phyloP scores from a whole-genome alignment of 163 green algal species.

The Chlamydomonas reinhardtii region DNA sequence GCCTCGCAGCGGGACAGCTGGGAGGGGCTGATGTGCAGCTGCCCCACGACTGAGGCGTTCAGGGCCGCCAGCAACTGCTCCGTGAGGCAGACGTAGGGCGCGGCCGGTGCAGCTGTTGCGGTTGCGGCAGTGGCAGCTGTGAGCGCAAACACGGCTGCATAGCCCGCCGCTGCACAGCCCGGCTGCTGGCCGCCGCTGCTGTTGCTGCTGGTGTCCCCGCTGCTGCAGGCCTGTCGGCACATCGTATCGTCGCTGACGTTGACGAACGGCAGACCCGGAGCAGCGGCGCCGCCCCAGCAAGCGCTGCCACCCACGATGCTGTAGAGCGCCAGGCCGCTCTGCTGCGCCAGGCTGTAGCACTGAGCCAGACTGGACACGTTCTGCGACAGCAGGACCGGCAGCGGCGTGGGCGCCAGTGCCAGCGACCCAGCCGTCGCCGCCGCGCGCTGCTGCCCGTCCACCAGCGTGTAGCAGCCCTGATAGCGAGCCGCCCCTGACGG shows the following conservation, averaged over 20 bases:
- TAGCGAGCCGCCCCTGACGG: neutral
- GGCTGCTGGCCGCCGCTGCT: neutral
- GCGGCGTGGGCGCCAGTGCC: neutral
- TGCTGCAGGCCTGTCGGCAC: neutral
- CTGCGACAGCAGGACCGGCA: neutral
- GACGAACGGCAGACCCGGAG: neutral
- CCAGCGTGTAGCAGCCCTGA: neutral
- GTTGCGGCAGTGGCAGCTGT: too few relatives aligned
- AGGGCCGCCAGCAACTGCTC: neutral
- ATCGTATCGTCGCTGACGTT: neutral
- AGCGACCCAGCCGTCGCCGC: neutral
- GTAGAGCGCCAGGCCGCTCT: neutral
- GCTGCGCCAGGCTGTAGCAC: neutral
- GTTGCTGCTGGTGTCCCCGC: neutral
- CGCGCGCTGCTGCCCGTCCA: neutral
- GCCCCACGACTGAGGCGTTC: neutral
- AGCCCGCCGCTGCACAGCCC: neutral
- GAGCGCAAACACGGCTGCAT: neutral
- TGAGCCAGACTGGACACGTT: neutral
- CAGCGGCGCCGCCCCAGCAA: neutral
- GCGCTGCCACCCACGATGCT: neutral
- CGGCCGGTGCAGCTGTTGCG: neutral
- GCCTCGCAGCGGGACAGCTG: neutral
- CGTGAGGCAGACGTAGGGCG: neutral
- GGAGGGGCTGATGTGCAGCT: neutral